phyloP scores from a whole-genome alignment of 805 yeast genomes.

The Candida tibetensis region DNA sequence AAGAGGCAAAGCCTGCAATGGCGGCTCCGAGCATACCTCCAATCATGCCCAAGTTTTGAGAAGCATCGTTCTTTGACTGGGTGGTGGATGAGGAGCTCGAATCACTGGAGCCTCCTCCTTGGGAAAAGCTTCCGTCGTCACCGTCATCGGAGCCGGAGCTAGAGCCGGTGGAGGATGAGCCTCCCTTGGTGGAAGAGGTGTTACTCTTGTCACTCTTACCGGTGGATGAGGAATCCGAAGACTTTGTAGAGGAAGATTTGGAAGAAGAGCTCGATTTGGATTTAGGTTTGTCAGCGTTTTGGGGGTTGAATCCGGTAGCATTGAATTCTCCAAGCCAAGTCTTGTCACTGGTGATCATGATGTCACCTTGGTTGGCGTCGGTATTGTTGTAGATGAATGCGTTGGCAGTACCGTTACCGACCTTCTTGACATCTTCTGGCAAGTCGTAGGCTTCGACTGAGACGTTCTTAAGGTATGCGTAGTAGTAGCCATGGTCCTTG shows the following conservation, averaged over 20 bases:
- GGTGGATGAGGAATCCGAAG: constrained; percentile 10
- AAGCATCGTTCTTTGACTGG: constrained; percentile 1
- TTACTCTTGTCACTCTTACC: constrained; percentile 2
- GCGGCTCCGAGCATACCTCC: constrained; percentile 3
- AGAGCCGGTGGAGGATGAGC: constrained; percentile 1
- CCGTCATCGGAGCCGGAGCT: constrained; percentile 1
- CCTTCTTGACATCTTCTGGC: constrained; percentile 52
- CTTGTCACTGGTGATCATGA: constrained; percentile 61
- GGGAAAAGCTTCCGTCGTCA: constrained; percentile 1
- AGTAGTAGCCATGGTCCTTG: constrained; percentile 75
- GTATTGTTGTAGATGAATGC: constrained; percentile 47
- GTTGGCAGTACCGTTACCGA: constrained; percentile 47
- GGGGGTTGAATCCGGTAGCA: constrained; percentile 66
- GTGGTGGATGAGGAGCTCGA: constrained; percentile 3
- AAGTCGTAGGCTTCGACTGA: constrained; percentile 69
- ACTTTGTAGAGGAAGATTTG: constrained; percentile 13
- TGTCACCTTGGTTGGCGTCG: constrained; percentile 31
- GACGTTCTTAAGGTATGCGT: constrained; percentile 58
- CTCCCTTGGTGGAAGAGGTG: constrained; percentile 4
- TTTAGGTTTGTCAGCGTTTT: constrained; percentile 22
- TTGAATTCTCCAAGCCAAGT: constrained; percentile 58
- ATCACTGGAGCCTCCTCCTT: not conserved
- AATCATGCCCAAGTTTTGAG: not conserved
- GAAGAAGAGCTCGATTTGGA: constrained; percentile 9
- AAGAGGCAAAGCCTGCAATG: constrained; percentile 12